These are phyloP conservation scores for Penicillium crystallinum DNA, from an alignment of 495 filamentous ascomycete genomes.

Conservation along the genomic window DNA sequence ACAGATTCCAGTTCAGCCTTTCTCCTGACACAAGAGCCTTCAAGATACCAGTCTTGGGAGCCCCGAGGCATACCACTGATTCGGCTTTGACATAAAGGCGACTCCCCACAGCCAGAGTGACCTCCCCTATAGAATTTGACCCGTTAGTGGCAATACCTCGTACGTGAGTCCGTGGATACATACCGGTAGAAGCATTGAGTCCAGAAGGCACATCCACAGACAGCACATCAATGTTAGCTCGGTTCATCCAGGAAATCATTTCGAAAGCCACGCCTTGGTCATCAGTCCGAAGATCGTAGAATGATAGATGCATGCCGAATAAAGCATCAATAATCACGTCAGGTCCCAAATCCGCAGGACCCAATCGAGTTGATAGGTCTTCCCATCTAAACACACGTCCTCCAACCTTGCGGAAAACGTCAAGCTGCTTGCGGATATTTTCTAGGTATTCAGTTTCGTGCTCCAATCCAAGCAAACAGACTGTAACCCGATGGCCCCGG, in stretches of 20 bases:
- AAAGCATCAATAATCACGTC: conserved; percentile 87
- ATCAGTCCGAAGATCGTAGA: conserved; percentile 74
- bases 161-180: conserved; percentile 26
- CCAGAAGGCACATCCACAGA: conserved; percentile 86
- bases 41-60: conserved; percentile 76
- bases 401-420: conserved; percentile 71
- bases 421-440: conserved; percentile 66
- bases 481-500: conserved; percentile 68
- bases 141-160: conserved; percentile 8
- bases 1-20: conserved; percentile 59
- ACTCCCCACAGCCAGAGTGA: conserved; percentile 58
- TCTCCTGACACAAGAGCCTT: conserved; percentile 61
- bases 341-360: conserved; percentile 54
- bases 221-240: conserved; percentile 68
- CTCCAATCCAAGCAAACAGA: conserved; percentile 79
- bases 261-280: conserved; percentile 79
- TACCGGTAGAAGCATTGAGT: conserved; percentile 72
- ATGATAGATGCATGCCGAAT: conserved; percentile 74
- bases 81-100: conserved; percentile 68
- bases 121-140: conserved; percentile 32
- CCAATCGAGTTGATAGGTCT: conserved; percentile 46
- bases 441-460: conserved; percentile 68
- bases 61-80: conserved; percentile 75
- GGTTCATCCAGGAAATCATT: conserved; percentile 82
- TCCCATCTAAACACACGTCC: conserved; percentile 60